These are phyloP conservation scores for Rostrohypoxylon terebratum DNA, from an alignment of 495 filamentous ascomycete genomes.

Conservation along the genomic window DNA sequence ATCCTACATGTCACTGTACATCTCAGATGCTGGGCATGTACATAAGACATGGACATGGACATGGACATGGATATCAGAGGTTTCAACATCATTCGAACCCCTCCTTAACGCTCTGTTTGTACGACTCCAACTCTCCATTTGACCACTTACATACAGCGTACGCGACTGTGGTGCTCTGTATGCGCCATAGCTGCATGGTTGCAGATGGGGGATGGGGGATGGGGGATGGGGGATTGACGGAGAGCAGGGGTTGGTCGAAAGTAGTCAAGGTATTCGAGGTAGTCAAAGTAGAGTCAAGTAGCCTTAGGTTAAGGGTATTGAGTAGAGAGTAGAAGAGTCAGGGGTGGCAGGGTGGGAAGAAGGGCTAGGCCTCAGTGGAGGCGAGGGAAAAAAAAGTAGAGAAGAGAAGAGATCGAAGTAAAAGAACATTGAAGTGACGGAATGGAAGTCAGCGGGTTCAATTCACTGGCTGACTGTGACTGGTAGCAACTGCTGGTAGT, in stretches of 20 bases:
- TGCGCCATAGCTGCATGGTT: conserved; percentile 23
- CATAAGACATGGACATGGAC: conserved; percentile 2
- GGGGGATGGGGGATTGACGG: conserved; percentile 37
- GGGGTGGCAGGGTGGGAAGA: not conserved
- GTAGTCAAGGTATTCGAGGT: not conserved
- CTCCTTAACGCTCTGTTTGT: conserved; percentile 4
- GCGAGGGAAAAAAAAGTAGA: conserved; percentile 9
- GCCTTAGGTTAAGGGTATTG: conserved; percentile 26
- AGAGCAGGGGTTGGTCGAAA: conserved; percentile 16
- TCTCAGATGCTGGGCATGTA: not conserved
- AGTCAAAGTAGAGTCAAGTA: not conserved
- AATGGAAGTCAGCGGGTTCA: not conserved
- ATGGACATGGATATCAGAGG: not conserved
- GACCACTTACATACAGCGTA: conserved; percentile 36
- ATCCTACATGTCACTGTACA: not conserved
- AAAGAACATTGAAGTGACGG: not conserved
- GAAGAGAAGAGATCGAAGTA: conserved; percentile 10
- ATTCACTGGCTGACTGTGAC: no score
- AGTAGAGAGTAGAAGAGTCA: conserved; percentile 1
- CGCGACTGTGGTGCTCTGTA: conserved; percentile 31
- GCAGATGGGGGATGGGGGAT: conserved; percentile 32
- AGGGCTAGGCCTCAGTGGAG: conserved; percentile 36
- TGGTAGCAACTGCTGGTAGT: no score
- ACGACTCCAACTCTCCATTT: conserved; percentile 36
- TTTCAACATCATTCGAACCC: conserved; percentile 22